Conservation (phyloP, 225 moss, liverwort and hornwort genomes). For the Asterella californica region DNA sequence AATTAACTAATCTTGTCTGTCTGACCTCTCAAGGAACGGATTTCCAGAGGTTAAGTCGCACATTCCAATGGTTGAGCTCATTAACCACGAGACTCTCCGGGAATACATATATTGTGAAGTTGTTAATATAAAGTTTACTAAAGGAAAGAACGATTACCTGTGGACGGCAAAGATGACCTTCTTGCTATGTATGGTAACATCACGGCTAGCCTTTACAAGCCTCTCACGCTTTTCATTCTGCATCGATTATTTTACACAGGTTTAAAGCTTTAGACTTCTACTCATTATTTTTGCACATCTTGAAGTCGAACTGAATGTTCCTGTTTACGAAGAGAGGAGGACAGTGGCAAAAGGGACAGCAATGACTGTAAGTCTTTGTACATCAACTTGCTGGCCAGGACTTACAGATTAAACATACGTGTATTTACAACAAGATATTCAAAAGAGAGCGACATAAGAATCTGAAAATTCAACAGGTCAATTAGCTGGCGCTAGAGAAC, state of each 20-base stretch:
- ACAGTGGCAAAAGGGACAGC: not conserved
- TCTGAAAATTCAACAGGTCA: not conserved
- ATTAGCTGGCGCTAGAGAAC: too few species aligned
- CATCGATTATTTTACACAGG: conserved; percentile 11
- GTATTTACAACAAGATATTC: too few species aligned
- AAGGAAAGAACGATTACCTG: conserved; percentile 24
- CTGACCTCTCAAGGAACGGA: not conserved
- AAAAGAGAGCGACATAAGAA: not conserved
- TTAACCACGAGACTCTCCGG: too few species aligned
- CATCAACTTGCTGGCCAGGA: not conserved
- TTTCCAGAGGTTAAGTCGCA: not conserved
- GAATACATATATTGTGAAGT: not conserved
- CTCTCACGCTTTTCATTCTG: conserved; percentile 64
- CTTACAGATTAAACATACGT: not conserved
- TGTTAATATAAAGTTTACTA: too few species aligned
- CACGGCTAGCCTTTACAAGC: conserved; percentile 58
- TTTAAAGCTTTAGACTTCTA: not conserved
- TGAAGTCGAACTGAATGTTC: not conserved
- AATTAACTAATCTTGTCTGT: not conserved
- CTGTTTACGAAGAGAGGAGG: not conserved
- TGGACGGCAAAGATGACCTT: conserved; percentile 61
- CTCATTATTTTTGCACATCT: not conserved
- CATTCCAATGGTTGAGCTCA: too few species aligned
- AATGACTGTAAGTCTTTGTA: too few species aligned
- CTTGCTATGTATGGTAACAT: conserved; percentile 59